These are phyloP conservation scores for Xylaria sp. DNA, from an alignment of 2,329 filamentous ascomycete genomes.

Conservation along the genomic window DNA sequence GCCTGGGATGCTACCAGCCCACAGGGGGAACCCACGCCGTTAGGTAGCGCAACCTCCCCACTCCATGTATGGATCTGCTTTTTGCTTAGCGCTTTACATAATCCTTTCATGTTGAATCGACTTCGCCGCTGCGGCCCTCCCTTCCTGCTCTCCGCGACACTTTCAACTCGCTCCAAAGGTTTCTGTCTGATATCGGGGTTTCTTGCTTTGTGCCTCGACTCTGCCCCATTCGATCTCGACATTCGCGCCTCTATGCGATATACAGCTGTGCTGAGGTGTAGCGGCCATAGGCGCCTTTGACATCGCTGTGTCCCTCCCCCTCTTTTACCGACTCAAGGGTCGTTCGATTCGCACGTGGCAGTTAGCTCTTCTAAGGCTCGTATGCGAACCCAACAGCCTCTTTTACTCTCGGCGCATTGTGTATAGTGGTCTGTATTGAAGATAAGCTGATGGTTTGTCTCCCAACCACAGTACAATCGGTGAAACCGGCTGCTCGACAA, in stretches of 20 bases:
- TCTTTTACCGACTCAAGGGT: neutral
- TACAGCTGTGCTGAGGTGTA: neutral
- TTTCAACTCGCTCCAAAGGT: neutral
- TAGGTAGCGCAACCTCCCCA: conserved; percentile 13
- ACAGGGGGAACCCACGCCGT: neutral
- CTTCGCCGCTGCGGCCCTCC: conserved; percentile 19
- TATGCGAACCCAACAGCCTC: conserved; percentile 8
- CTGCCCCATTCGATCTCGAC: neutral
- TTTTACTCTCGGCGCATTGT: conserved; percentile 4
- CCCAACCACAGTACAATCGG: conserved; percentile 13
- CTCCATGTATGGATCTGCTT: conserved; percentile 23
- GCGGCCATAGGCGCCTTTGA: neutral
- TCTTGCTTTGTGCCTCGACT: conserved; percentile 1
- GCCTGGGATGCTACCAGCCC: too few species aligned
- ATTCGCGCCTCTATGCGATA: neutral
- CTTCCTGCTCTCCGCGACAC: conserved; percentile 3
- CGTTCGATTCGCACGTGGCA: conserved; percentile 3
- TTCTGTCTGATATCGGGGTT: neutral
- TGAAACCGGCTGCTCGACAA: conserved; percentile 9
- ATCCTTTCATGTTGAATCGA: neutral
- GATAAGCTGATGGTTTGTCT: conserved; percentile 18
- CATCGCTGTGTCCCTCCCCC: neutral
- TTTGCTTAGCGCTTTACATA: conserved; percentile 14
- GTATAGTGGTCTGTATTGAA: conserved; percentile 7
- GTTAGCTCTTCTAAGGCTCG: conserved; percentile 8